phyloP scores from a whole-genome alignment of 768 basidiomycete genomes.

The Tylopilus cervinicoccineus region DNA sequence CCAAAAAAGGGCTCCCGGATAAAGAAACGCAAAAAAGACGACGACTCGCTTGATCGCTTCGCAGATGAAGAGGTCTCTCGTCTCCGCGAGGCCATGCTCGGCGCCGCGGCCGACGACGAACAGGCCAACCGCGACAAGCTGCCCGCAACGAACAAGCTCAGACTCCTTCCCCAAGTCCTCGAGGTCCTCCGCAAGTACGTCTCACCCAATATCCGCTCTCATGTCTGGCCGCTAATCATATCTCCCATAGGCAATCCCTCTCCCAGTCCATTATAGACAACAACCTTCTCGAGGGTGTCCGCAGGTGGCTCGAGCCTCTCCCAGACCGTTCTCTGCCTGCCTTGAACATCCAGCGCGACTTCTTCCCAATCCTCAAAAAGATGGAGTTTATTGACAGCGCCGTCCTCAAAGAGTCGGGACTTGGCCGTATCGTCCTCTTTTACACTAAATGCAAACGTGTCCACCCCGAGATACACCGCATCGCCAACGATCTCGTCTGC shows the following conservation, averaged over 20 bases:
- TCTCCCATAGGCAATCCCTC: slow-evolving; percentile 63
- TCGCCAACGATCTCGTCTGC: slow-evolving; percentile 80
- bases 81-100: slow-evolving; percentile 85
- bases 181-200: slow-evolving; percentile 87
- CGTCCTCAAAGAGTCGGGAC: slow-evolving; percentile 85
- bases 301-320: slow-evolving; percentile 91
- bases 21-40: slow-evolving; percentile 70
- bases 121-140: slow-evolving; percentile 73
- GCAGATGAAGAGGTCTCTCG: slow-evolving; percentile 89
- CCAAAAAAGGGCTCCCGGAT: slow-evolving; percentile 64
- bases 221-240: neutral
- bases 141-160: slow-evolving; percentile 83
- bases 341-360: slow-evolving; percentile 90
- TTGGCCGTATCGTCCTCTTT: slow-evolving; percentile 89
- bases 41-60: slow-evolving; percentile 78
- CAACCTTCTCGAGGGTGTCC: slow-evolving; percentile 86
- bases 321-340: slow-evolving; percentile 91
- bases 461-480: slow-evolving; percentile 72
- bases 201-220: neutral
- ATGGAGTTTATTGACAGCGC: slow-evolving; percentile 91
- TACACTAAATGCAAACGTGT: slow-evolving; percentile 96
- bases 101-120: slow-evolving; percentile 81
- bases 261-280: slow-evolving; percentile 94
- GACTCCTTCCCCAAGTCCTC: slow-evolving; percentile 85
- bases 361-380: slow-evolving; percentile 78